Percentiles rank a stretch among this genome's conserved stretches.
Conservation (phyloP, 2,329 filamentous ascomycete species). For the Raffaelea ambrosiae region DNA sequence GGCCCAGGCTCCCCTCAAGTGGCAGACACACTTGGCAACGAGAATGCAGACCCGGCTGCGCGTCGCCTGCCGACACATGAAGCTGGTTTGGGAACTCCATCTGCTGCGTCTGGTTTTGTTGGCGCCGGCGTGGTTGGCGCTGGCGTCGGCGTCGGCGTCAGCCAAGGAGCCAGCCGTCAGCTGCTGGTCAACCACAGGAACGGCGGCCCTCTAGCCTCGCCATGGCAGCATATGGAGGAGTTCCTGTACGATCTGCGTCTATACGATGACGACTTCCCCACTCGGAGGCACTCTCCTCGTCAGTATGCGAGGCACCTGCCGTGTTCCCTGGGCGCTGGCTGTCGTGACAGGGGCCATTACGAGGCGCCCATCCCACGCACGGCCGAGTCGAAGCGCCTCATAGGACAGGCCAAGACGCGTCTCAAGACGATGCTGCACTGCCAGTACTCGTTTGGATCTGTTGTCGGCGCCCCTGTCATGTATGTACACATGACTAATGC, state of each 20-base stretch:
- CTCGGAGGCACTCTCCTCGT: constrained; percentile 11
- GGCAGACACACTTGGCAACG: too few species aligned
- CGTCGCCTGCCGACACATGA: background rate
- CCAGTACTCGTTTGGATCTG: constrained; percentile 18
- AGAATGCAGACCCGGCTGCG: too few species aligned
- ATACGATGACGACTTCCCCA: constrained; percentile 11
- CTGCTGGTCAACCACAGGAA: constrained; percentile 3
- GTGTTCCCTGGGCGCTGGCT: background rate
- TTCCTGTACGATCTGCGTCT: constrained; percentile 14
- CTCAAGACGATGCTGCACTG: constrained; percentile 17
- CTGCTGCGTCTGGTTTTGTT: constrained; percentile 1
- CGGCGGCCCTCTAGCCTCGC: constrained; percentile 11
- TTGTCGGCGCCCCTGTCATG: constrained; percentile 17
- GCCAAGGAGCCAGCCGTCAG: background rate
- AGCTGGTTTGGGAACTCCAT: background rate
- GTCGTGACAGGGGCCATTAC: constrained; percentile 1
- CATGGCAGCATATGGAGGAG: constrained; percentile 18
- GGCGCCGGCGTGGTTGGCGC: constrained; percentile 3
- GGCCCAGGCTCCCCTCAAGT: too few species aligned
- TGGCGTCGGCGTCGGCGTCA: constrained; percentile 3
- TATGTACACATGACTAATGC: background rate
- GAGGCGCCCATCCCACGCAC: constrained; percentile 9
- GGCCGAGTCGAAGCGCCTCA: constrained; percentile 1
- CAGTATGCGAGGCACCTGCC: constrained; percentile 9
- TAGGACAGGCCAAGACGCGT: constrained; percentile 13